Conservation (phyloP, 768 basidiomycete genomes). For the Leccinum fibrillosum region DNA sequence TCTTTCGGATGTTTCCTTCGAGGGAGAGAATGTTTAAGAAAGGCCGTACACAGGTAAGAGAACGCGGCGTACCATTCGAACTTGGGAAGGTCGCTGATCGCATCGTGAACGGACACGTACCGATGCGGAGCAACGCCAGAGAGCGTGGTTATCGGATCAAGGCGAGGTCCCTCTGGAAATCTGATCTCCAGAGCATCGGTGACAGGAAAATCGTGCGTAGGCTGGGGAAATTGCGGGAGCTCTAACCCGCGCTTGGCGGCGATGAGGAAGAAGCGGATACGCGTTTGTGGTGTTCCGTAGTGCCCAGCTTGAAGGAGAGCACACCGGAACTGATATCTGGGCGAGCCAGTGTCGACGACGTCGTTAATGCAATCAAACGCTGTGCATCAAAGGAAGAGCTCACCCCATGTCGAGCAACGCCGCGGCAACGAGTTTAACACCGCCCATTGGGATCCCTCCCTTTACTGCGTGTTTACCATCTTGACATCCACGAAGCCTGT, state of each 20-base stretch:
- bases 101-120: slow-evolving; percentile 63
- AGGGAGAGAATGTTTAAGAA: not conserved
- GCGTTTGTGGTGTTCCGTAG: slow-evolving; percentile 44
- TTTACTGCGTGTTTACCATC: slow-evolving; percentile 41
- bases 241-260: slow-evolving; percentile 36
- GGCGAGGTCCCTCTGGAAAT: slow-evolving; percentile 37
- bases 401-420: slow-evolving; percentile 68
- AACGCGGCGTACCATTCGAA: slow-evolving; percentile 65
- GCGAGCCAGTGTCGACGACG: not conserved
- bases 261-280: slow-evolving; percentile 49
- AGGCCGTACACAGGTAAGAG: not conserved
- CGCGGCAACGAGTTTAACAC: slow-evolving; percentile 62
- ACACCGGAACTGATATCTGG: slow-evolving; percentile 44
- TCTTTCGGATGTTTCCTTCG: slow-evolving; percentile 25
- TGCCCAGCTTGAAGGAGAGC: slow-evolving; percentile 45
- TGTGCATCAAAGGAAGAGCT: slow-evolving; percentile 1
- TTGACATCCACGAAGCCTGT: slow-evolving; percentile 38
- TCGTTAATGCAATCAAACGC: not conserved
- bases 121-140: slow-evolving; percentile 54
- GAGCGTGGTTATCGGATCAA: slow-evolving; percentile 44
- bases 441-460: slow-evolving; percentile 72
- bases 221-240: slow-evolving; percentile 40
- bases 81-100: slow-evolving; percentile 66
- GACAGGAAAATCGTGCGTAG: slow-evolving; percentile 41
- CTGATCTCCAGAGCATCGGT: slow-evolving; percentile 48